Percentiles rank a stretch among this genome's conserved stretches.
These are phyloP conservation scores for Termitomyces sp. DNA, from an alignment of 768 basidiomycete genomes.

Conservation along the genomic window DNA sequence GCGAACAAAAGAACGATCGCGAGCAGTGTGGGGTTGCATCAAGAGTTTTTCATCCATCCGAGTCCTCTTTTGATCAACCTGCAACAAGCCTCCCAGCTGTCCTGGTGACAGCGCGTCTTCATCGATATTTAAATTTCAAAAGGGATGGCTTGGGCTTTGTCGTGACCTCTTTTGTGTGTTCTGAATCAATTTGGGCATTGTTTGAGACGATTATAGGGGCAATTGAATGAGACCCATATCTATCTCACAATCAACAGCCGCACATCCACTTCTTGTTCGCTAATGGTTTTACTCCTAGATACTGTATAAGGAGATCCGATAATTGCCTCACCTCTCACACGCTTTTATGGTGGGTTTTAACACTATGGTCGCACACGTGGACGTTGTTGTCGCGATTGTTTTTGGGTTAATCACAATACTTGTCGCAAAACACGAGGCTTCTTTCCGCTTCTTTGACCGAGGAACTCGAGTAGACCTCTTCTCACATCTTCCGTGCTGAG, in stretches of 20 bases:
- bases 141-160: not conserved
- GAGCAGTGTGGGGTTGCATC: no score
- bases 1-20: no score
- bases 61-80: no score
- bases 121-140: not conserved
- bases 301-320: not conserved
- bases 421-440: slow-evolving; percentile 13
- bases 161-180: not conserved
- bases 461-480: not conserved
- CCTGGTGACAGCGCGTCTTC: not conserved
- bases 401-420: not conserved
- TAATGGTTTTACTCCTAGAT: not conserved
- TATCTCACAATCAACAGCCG: not conserved
- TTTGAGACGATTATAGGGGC: not conserved
- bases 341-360: not conserved
- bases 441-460: slow-evolving; percentile 3
- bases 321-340: not conserved
- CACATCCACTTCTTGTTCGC: not conserved
- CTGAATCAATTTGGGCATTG: not conserved
- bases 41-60: no score
- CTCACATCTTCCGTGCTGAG: slow-evolving; percentile 1
- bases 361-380: not conserved
- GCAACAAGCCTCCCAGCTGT: no score
- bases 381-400: not conserved
- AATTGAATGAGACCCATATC: not conserved